Conservation (phyloP, 2,329 filamentous ascomycete species). For the Talaromyces sp. region DNA sequence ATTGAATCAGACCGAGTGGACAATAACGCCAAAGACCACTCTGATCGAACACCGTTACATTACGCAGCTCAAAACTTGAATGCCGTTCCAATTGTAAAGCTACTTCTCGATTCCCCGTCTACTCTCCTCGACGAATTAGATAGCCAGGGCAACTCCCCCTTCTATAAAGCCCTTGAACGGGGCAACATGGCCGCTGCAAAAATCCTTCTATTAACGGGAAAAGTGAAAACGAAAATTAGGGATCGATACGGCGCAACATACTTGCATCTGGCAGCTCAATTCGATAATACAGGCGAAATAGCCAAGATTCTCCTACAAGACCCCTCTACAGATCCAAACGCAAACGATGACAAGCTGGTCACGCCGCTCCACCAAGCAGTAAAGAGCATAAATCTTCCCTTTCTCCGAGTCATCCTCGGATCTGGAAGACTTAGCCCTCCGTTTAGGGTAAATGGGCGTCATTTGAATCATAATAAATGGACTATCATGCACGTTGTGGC, state of each 20-base stretch:
- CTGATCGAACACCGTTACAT: background rate
- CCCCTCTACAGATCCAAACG: background rate
- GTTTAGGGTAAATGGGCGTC: background rate
- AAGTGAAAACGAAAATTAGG: background rate
- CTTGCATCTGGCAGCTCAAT: background rate
- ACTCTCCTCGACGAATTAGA: background rate
- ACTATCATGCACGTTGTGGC: constrained; percentile 1
- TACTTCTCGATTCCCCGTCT: background rate
- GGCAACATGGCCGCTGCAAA: background rate
- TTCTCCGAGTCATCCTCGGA: background rate
- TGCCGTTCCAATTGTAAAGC: background rate
- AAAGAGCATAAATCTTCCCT: background rate
- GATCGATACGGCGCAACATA: background rate
- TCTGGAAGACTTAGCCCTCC: background rate
- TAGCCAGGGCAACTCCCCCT: background rate
- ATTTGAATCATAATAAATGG: background rate
- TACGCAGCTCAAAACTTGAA: background rate
- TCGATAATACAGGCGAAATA: background rate
- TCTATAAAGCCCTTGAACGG: background rate
- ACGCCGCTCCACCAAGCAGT: background rate
- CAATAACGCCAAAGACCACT: background rate
- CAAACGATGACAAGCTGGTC: background rate
- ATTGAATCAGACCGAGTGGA: background rate
- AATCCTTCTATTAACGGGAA: background rate
- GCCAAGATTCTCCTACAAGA: background rate